A percentile compares a stretch with the other conserved stretches of the same genome.
Conservation (phyloP, 75 land plant species). For the Pinus taeda region DNA sequence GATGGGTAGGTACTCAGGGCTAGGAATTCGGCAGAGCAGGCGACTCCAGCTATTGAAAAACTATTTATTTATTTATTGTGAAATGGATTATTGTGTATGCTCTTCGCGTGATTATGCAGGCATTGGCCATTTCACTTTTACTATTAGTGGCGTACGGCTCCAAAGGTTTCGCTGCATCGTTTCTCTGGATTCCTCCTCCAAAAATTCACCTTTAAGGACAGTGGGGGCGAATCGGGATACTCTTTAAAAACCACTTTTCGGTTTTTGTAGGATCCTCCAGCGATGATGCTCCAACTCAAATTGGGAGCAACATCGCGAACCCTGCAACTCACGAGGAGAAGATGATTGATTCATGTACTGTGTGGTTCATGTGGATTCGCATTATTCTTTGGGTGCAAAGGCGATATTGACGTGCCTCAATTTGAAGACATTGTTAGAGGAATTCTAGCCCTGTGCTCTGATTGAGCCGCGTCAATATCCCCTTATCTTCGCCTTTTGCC, state of each 20-base stretch:
- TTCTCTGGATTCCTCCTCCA: too few species aligned
- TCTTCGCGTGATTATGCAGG: background rate
- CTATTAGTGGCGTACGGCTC: too few species aligned
- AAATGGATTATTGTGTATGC: background rate
- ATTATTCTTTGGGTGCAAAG: background rate
- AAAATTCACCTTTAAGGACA: background rate
- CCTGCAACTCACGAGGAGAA: background rate
- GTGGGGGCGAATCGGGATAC: background rate
- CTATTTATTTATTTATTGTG: background rate
- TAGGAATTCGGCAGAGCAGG: background rate
- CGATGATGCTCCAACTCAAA: background rate
- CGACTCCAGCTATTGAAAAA: background rate
- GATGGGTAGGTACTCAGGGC: background rate
- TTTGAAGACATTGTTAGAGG: conserved; percentile 10
- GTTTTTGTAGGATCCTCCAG: background rate
- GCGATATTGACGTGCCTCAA: conserved; percentile 14
- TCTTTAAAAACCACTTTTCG: background rate
- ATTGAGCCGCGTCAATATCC: conserved; percentile 15
- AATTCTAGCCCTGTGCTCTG: conserved; percentile 8
- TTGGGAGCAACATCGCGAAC: too few species aligned
- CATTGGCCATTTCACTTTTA: too few species aligned
- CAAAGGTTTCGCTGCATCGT: too few species aligned
- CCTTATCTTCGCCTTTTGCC: background rate
- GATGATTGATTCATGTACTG: too few species aligned
- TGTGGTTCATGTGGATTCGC: too few species aligned